These are phyloP conservation scores for Acorus gramineus DNA, from an alignment of 106 monocot species.

Conservation along the genomic window DNA sequence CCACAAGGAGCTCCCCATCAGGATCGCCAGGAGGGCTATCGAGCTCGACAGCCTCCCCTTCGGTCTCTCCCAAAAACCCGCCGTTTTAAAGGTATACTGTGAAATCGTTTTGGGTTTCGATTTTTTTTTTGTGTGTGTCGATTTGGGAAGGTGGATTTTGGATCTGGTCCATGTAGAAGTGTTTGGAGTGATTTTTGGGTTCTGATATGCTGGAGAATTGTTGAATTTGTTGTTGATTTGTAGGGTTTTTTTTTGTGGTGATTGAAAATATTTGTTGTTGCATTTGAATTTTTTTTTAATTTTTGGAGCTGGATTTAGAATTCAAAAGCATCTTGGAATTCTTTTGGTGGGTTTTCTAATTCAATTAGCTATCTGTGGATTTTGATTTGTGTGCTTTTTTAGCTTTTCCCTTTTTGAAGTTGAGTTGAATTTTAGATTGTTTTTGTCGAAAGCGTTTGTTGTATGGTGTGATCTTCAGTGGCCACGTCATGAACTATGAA, in stretches of 20 bases:
- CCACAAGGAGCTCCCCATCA: conserved; percentile 23
- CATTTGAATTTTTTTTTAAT: not conserved
- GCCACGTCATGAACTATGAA: too few relatives aligned
- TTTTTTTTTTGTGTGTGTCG: not conserved
- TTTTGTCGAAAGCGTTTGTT: too few relatives aligned
- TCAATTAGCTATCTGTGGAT: too few relatives aligned
- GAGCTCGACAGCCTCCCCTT: conserved; percentile 25
- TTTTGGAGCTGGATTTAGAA: not conserved
- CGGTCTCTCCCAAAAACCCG: conserved; percentile 20
- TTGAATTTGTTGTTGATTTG: conserved; percentile 1
- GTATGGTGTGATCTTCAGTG: too few relatives aligned
- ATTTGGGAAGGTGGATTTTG: not conserved
- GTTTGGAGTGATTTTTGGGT: not conserved
- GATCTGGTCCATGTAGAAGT: not conserved
- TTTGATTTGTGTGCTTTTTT: too few relatives aligned
- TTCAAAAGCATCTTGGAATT: not conserved
- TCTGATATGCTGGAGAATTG: not conserved
- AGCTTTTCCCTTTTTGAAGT: too few relatives aligned
- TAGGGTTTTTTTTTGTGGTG: not conserved
- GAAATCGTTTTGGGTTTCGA: not conserved
- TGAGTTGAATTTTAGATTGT: too few relatives aligned
- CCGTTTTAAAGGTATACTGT: conserved; percentile 17
- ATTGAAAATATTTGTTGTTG: not conserved
- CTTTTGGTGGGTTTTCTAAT: not conserved
- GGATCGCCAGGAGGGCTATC: conserved; percentile 22